phyloP scores from a whole-genome alignment of 2,329 filamentous ascomycete genomes.

The Emergomyces pasteurianus region DNA sequence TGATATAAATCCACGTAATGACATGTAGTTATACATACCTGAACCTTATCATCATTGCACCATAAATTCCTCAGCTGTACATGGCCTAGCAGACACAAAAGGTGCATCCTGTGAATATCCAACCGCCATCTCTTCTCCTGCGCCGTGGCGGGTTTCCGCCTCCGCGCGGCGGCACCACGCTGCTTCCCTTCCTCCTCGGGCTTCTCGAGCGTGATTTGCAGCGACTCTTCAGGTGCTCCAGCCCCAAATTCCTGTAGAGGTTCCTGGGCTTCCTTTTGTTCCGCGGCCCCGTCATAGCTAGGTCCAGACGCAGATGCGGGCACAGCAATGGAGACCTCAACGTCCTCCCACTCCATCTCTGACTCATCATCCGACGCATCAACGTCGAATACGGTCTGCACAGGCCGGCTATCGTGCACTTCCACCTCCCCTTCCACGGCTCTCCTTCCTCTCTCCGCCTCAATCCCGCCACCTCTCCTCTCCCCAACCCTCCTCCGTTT shows the following conservation, averaged over 20 bases:
- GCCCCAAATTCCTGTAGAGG: background rate
- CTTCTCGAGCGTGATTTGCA: conserved; percentile 29
- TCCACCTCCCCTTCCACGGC: background rate
- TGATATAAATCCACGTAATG: background rate
- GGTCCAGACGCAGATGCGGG: conserved; percentile 10
- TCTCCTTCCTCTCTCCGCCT: conserved; percentile 7
- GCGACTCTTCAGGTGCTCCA: conserved; percentile 14
- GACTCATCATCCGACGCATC: conserved; percentile 38
- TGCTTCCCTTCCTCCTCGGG: conserved; percentile 16
- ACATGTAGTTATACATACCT: conserved; percentile 31
- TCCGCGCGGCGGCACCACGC: conserved; percentile 15
- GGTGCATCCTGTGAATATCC: conserved; percentile 73
- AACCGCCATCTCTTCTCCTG: conserved; percentile 52
- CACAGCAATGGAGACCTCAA: conserved; percentile 33
- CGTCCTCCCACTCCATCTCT: conserved; percentile 50
- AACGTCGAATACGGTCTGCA: conserved; percentile 35
- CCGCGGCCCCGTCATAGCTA: background rate
- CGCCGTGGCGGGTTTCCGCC: conserved; percentile 42
- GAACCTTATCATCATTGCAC: conserved; percentile 67
- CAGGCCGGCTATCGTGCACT: background rate
- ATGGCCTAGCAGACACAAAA: conserved; percentile 73
- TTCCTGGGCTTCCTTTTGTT: background rate
- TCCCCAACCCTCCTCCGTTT: conserved; percentile 14
- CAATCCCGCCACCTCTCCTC: conserved; percentile 2
- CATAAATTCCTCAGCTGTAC: conserved; percentile 67